Percentiles rank a stretch among this genome's conserved stretches.
Evolutionary conservation across 495 filamentous ascomycete species (phyloP).

Genomic region (Penicillium macrosclerotiorum): DNA sequence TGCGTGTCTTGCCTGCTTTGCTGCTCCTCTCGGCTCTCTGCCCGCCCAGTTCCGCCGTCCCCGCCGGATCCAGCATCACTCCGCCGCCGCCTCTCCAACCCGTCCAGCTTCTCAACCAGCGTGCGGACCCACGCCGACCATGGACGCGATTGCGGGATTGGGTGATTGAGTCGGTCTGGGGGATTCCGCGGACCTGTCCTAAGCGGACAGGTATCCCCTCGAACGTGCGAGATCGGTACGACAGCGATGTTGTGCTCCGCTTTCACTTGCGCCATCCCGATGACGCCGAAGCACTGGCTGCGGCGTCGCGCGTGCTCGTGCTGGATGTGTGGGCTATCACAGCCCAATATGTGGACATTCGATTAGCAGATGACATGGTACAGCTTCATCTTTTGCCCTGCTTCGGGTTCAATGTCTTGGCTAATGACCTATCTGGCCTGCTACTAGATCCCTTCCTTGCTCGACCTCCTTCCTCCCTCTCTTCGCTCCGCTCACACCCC

Average conservation of each 20-base stretch:
- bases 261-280: constrained; percentile 72
- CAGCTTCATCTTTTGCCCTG: no score
- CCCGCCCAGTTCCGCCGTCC: constrained; percentile 32
- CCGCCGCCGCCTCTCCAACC: constrained; percentile 38
- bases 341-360: constrained; percentile 81
- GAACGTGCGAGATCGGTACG: constrained; percentile 64
- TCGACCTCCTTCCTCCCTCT: constrained; percentile 75
- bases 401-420: no score
- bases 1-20: constrained; percentile 22
- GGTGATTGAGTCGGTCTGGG: constrained; percentile 63
- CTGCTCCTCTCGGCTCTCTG: constrained; percentile 26
- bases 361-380: constrained; percentile 74
- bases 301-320: constrained; percentile 72
- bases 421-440: neutral
- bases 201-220: constrained; percentile 34
- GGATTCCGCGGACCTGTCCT: constrained; percentile 31
- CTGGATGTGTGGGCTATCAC: constrained; percentile 90
- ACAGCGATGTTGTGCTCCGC: constrained; percentile 78
- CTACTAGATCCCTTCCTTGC: constrained; percentile 67
- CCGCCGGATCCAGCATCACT: constrained; percentile 45
- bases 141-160: constrained; percentile 62
- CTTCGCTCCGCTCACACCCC: constrained; percentile 70
- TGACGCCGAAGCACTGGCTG: constrained; percentile 70
- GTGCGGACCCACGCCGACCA: constrained; percentile 32
- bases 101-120: constrained; percentile 28